phyloP scores from a whole-genome alignment of 2,329 filamentous ascomycete species.

The Samsoniella hepiali region DNA sequence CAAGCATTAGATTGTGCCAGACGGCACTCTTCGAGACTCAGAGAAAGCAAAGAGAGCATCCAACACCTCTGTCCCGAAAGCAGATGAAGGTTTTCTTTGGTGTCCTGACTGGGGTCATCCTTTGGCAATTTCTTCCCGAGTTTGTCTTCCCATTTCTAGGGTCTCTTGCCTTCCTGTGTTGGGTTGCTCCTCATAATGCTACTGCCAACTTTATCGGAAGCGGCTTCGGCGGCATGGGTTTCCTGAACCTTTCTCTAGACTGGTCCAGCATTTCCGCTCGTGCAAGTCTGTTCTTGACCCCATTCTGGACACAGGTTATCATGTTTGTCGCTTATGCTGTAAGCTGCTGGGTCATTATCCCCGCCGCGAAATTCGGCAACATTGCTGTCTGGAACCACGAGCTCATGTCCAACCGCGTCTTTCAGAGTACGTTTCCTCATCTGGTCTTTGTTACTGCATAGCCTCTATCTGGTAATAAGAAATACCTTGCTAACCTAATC shows the following conservation, averaged over 20 bases:
- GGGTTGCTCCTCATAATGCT: constrained; percentile 57
- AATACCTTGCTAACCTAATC: constrained; percentile 18
- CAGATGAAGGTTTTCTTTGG: constrained; percentile 58
- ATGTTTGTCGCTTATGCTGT: constrained; percentile 53
- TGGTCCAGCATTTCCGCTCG: constrained; percentile 55
- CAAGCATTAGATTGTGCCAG: constrained; percentile 41
- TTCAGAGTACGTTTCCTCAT: constrained; percentile 31
- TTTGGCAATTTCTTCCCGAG: constrained; percentile 63
- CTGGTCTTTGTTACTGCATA: too few relatives aligned
- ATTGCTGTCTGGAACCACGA: constrained; percentile 49
- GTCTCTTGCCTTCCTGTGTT: constrained; percentile 60
- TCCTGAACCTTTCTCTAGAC: constrained; percentile 57
- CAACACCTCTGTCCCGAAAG: constrained; percentile 45
- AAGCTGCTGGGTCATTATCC: constrained; percentile 57
- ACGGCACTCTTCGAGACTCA: constrained; percentile 58
- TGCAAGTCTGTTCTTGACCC: constrained; percentile 51
- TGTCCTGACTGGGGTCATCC: constrained; percentile 47
- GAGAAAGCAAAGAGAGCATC: constrained; percentile 48
- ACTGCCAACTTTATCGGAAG: constrained; percentile 59
- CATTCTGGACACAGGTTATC: constrained; percentile 58
- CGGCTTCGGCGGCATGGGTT: constrained; percentile 60
- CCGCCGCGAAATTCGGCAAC: constrained; percentile 56
- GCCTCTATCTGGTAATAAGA: not conserved
- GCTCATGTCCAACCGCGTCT: constrained; percentile 57
- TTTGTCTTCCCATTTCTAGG: constrained; percentile 58